phyloP scores from a whole-genome alignment of 129 eudicot species.

The Chrysanthemum lavandulifolium region DNA sequence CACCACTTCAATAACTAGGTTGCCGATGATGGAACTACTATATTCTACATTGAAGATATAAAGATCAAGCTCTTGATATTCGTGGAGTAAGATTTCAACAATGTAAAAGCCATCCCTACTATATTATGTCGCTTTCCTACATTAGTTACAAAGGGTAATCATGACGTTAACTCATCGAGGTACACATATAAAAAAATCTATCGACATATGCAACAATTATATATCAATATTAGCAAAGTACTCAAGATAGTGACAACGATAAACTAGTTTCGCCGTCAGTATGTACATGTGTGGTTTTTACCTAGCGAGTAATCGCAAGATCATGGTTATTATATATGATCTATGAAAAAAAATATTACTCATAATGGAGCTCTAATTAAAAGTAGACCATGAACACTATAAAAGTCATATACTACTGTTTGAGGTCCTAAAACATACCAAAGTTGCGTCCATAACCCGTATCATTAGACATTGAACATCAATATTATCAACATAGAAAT shows the following conservation, averaged over 20 bases:
- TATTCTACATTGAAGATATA: not conserved
- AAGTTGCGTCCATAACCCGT: not conserved
- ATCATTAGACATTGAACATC: not conserved
- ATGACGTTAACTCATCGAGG: not conserved
- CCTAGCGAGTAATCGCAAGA: too few relatives aligned
- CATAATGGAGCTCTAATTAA: too few relatives aligned
- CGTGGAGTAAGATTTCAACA: not conserved
- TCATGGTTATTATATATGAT: too few relatives aligned
- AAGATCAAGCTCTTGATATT: not conserved
- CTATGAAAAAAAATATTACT: too few relatives aligned
- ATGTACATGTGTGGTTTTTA: too few relatives aligned
- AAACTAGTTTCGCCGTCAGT: too few relatives aligned
- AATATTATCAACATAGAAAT: not conserved
- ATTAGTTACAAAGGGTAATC: not conserved
- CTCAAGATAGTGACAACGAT: too few relatives aligned
- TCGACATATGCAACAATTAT: too few relatives aligned
- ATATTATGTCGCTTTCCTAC: not conserved
- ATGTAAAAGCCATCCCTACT: not conserved
- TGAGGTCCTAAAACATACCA: not conserved
- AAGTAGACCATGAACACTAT: too few relatives aligned
- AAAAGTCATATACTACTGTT: too few relatives aligned
- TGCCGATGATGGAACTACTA: not conserved
- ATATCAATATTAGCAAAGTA: too few relatives aligned
- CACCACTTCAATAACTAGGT: not conserved
- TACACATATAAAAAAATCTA: not conserved